Conservation (phyloP, 2,329 filamentous ascomycete species). For the Ceratocystis albifundus region DNA sequence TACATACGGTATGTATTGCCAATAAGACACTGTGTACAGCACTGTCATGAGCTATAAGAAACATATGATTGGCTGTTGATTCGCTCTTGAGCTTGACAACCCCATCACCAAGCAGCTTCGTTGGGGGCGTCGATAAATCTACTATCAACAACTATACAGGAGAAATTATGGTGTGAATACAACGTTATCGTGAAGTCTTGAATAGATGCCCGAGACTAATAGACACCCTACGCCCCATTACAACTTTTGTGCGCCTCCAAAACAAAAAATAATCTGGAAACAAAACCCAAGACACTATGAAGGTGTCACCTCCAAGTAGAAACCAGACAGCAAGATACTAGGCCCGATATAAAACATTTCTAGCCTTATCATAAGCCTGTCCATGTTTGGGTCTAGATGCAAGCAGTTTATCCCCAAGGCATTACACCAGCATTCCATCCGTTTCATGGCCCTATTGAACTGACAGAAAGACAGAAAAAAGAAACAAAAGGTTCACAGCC, state of each 20-base stretch:
- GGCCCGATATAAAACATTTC: neutral
- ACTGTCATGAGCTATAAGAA: neutral
- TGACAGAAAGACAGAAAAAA: neutral
- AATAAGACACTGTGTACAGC: neutral
- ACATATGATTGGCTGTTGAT: neutral
- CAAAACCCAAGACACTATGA: constrained; percentile 20
- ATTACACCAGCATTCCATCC: neutral
- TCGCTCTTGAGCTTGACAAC: neutral
- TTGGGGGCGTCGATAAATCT: constrained; percentile 38
- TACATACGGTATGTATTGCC: neutral
- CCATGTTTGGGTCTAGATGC: neutral
- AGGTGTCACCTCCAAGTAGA: neutral
- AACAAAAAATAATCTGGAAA: constrained; percentile 14
- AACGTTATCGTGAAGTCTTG: constrained; percentile 12
- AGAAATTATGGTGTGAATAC: constrained; percentile 33
- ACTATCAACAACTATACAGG: constrained; percentile 25
- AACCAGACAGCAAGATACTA: neutral
- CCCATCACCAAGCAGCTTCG: neutral
- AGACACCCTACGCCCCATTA: constrained; percentile 27
- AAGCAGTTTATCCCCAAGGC: neutral
- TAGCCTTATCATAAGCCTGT: neutral
- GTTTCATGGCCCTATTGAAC: neutral
- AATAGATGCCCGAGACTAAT: constrained; percentile 18
- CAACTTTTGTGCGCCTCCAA: constrained; percentile 19
- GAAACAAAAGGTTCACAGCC: constrained; percentile 8